Evolutionary conservation across 75 land plant genomes (phyloP).

Genomic region (Picea glauca): DNA sequence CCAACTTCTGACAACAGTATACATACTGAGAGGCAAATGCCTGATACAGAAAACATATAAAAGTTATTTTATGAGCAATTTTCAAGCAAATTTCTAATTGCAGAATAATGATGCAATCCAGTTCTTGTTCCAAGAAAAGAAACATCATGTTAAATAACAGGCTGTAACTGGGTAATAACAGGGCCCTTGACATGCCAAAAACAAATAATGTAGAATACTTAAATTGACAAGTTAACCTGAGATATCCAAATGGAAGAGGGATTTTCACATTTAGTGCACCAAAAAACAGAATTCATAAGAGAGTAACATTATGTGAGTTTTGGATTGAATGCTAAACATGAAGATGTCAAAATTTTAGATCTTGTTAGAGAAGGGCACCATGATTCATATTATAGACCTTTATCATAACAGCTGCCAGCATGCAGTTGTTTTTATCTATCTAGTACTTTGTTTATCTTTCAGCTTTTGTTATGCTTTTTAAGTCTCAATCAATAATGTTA

Average conservation of each 20-base stretch:
- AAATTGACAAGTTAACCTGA: neutral
- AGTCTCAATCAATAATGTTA: neutral
- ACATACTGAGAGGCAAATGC: slow-evolving; percentile 29
- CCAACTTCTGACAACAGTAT: slow-evolving; percentile 24
- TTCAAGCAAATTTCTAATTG: too few relatives aligned
- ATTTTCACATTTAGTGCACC: neutral
- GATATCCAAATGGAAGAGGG: neutral
- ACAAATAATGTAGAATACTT: neutral
- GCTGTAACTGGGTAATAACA: too few relatives aligned
- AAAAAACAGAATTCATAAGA: neutral
- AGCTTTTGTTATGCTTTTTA: neutral
- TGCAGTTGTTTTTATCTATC: neutral
- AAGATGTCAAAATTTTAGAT: neutral
- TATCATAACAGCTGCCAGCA: neutral
- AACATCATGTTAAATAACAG: neutral
- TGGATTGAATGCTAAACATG: neutral
- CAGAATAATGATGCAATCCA: too few relatives aligned
- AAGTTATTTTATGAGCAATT: neutral
- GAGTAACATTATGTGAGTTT: too few relatives aligned
- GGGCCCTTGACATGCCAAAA: neutral
- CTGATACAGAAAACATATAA: slow-evolving; percentile 4
- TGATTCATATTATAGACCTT: neutral
- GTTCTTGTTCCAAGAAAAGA: neutral
- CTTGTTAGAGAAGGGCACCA: neutral
- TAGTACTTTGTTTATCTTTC: neutral